These are phyloP conservation scores for Vitis vinifera DNA, from an alignment of 164 flowering plant species.

Conservation along the genomic window DNA sequence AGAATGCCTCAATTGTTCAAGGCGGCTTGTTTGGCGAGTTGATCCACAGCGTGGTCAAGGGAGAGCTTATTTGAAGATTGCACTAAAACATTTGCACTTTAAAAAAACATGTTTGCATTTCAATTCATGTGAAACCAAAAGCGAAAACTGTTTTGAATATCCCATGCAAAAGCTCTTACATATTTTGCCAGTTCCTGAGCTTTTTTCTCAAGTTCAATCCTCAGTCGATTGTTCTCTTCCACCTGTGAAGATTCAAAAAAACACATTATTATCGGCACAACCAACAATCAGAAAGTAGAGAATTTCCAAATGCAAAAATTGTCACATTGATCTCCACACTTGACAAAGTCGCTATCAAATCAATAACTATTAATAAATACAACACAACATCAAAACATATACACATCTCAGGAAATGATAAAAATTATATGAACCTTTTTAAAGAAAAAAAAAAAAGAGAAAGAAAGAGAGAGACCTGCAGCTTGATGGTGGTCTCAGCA, in stretches of 20 bases:
- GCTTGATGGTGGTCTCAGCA: slow-evolving; percentile 74
- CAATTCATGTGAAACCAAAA: not conserved
- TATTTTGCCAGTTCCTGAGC: slow-evolving; percentile 51
- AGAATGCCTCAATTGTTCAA: too few relatives aligned
- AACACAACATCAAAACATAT: too few relatives aligned
- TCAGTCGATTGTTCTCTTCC: slow-evolving; percentile 67
- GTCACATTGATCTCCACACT: too few relatives aligned
- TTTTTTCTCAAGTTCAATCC: slow-evolving; percentile 54
- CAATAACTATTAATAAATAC: too few relatives aligned
- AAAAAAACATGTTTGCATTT: not conserved
- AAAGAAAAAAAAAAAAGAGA: not conserved
- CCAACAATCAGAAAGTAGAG: too few relatives aligned
- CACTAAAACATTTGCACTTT: not conserved
- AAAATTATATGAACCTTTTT: not conserved
- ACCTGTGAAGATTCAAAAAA: slow-evolving; percentile 32
- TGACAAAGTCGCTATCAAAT: too few relatives aligned
- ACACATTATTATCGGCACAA: not conserved
- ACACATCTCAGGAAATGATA: not conserved
- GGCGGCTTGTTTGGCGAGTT: too few relatives aligned
- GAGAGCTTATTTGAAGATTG: too few relatives aligned
- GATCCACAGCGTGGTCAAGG: too few relatives aligned
- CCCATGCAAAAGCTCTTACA: slow-evolving; percentile 40
- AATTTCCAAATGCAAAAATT: too few relatives aligned
- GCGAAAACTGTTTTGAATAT: not conserved
- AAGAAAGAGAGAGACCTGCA: slow-evolving; percentile 47